phyloP scores from a whole-genome alignment of 805 yeast species.

The Pichia membranifaciens region DNA sequence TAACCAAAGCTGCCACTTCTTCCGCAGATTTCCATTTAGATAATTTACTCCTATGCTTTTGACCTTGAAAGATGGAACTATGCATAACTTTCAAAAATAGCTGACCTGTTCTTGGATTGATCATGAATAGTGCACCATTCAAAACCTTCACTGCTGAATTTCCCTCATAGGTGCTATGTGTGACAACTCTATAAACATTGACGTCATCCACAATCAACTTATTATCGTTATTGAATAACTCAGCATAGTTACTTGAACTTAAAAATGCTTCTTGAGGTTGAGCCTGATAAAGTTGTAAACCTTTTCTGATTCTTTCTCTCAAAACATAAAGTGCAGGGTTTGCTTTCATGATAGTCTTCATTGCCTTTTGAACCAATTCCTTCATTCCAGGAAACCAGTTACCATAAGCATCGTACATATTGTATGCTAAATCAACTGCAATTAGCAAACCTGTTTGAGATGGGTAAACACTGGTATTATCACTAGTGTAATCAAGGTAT shows the following conservation, averaged over 20 bases:
- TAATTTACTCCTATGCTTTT: slow-evolving; percentile 83
- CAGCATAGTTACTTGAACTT: slow-evolving; percentile 85
- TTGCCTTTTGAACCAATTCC: slow-evolving; percentile 81
- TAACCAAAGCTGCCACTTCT: slow-evolving; percentile 85
- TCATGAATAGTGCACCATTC: slow-evolving; percentile 86
- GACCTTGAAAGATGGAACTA: slow-evolving; percentile 96
- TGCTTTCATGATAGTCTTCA: slow-evolving; percentile 90
- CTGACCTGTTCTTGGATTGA: slow-evolving; percentile 90
- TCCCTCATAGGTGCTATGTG: slow-evolving; percentile 89
- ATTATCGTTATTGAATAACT: slow-evolving; percentile 75
- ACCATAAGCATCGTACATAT: slow-evolving; percentile 94
- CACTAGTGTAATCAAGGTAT: slow-evolving; percentile 87
- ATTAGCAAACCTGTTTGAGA: slow-evolving; percentile 88
- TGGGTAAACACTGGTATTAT: slow-evolving; percentile 79
- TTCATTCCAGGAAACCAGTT: slow-evolving; percentile 97
- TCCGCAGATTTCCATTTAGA: slow-evolving; percentile 99
- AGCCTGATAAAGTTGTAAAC: slow-evolving; percentile 86
- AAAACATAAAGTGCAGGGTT: slow-evolving; percentile 90
- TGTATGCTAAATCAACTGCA: slow-evolving; percentile 90
- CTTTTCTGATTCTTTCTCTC: slow-evolving; percentile 90
- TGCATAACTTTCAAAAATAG: slow-evolving; percentile 84
- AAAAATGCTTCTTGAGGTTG: slow-evolving; percentile 90
- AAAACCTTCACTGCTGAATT: slow-evolving; percentile 87
- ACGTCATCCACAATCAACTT: slow-evolving; percentile 90
- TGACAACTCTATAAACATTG: slow-evolving; percentile 87